Base-by-base conservation (phyloP, 2,329 filamentous ascomycete genomes). In the Cladosporium oxysporum region DNA sequence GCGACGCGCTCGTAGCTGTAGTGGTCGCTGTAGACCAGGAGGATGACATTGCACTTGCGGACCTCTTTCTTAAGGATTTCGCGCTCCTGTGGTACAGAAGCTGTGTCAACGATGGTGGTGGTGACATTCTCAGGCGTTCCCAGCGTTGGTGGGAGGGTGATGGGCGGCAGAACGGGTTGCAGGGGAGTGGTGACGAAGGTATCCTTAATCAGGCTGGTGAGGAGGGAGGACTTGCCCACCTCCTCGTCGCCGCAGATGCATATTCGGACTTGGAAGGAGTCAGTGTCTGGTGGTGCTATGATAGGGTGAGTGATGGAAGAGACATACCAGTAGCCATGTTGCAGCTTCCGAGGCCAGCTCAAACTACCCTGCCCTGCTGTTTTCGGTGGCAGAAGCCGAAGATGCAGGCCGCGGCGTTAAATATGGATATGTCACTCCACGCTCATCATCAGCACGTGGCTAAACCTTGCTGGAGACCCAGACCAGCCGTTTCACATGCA, bases 1-100 rank as follows among this genome's bases (percentile, higher is more conserved):
- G 94, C 95, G 3, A 99, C 93, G 44, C 95, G 86, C 77, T 99
- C 95, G 81, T 98, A 99, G 84, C 93, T 98, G 83, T 99, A 99
- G 80, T 98, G 94, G 78, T 99, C 95, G 71, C 93, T 93, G 79
- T 99, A 99, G 64, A 99, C 93, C 52, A 99, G 87, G 21, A 98
- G 85, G 70, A 99, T 98, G 71, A 97, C 94, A 77, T 97, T 99
- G 75, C 91, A 95, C 79, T 97, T 97, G 70, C 95, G 89, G 68
- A 99, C 93, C 81, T 98, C 95, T 77, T 95, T 95, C 68, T 93
- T 90, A 66, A 99, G 84, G 21, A 90, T 93, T 67, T 90, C 91
- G 71, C 95, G 90, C 76, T 99, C 94, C 78, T 97, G 93, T 0
- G 95, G 95, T 11, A 96, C 87, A 44, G 95, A 93, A 2, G 94